Percentiles rank a stretch among this genome's conserved stretches.
These are phyloP conservation scores for Flaveria floridana DNA, from an alignment of 140 eudicot genomes.

Conservation along the genomic window DNA sequence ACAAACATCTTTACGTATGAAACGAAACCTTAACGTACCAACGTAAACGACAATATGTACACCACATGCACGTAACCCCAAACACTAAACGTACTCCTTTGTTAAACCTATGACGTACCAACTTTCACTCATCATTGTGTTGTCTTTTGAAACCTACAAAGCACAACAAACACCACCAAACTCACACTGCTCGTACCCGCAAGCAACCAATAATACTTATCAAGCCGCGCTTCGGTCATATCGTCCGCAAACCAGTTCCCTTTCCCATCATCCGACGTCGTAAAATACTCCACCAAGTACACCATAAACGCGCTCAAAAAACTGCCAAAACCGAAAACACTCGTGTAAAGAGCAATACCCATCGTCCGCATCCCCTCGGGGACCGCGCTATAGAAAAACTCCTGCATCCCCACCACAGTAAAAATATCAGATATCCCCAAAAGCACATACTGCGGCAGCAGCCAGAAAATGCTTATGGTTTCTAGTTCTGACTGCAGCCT, in stretches of 20 bases:
- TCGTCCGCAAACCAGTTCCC: slow-evolving; percentile 84
- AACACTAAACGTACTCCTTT: slow-evolving; percentile 7
- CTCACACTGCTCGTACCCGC: slow-evolving; percentile 64
- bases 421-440: slow-evolving; percentile 88
- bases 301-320: slow-evolving; percentile 71
- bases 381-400: slow-evolving; percentile 84
- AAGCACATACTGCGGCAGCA: slow-evolving; percentile 74
- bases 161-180: slow-evolving; percentile 49
- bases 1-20: slow-evolving; percentile 22
- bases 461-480: slow-evolving; percentile 64
- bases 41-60: slow-evolving; percentile 26
- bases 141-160: slow-evolving; percentile 48
- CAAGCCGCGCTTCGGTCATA: slow-evolving; percentile 74
- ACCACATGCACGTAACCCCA: slow-evolving; percentile 12
- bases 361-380: slow-evolving; percentile 79
- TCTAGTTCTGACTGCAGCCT: slow-evolving; percentile 40
- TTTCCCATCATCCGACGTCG: slow-evolving; percentile 38
- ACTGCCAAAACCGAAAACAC: slow-evolving; percentile 94
- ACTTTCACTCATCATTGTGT: slow-evolving; percentile 21
- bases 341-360: slow-evolving; percentile 88
- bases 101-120: slow-evolving; percentile 5
- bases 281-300: slow-evolving; percentile 57
- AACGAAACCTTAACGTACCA: not conserved
- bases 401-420: slow-evolving; percentile 97
- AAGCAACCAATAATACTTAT: slow-evolving; percentile 85